A percentile compares a stretch with the other conserved stretches of the same genome.
Evolutionary conservation across 768 basidiomycete species (phyloP).

Genomic region (Naematelia aurantialba): DNA sequence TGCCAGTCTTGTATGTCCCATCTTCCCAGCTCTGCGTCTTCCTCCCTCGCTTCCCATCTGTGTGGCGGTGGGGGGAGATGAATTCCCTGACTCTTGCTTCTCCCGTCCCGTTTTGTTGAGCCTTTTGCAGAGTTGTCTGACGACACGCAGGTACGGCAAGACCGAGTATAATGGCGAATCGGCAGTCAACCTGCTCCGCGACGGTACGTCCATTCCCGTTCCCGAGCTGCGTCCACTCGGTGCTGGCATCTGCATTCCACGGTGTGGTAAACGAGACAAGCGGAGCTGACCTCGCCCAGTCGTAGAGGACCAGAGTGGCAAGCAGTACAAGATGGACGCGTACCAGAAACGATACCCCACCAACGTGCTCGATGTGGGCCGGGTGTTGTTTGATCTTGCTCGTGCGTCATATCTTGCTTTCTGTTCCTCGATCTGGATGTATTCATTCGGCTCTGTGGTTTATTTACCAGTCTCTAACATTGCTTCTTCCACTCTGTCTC

Average conservation of each 20-base stretch:
- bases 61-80: too few species aligned
- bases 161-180: constrained; percentile 78
- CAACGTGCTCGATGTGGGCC: constrained; percentile 78
- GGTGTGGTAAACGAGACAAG: too few species aligned
- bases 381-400: constrained; percentile 72
- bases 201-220: constrained; percentile 50
- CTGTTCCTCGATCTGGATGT: not conserved
- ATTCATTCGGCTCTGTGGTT: not conserved
- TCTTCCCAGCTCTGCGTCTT: not conserved
- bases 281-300: constrained; percentile 52
- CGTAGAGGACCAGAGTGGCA: constrained; percentile 79
- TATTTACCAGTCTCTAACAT: not conserved
- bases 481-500: constrained; percentile 1
- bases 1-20: constrained; percentile 74
- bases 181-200: constrained; percentile 82
- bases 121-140: not conserved
- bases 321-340: constrained; percentile 91
- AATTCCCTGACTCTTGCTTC: too few species aligned
- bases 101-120: not conserved
- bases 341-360: constrained; percentile 91
- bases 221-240: not conserved
- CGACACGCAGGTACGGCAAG: constrained; percentile 69
- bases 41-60: not conserved
- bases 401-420: constrained; percentile 57
- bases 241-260: not conserved